Conservation (phyloP, 129 eudicot genomes). For the Logfia minima region DNA sequence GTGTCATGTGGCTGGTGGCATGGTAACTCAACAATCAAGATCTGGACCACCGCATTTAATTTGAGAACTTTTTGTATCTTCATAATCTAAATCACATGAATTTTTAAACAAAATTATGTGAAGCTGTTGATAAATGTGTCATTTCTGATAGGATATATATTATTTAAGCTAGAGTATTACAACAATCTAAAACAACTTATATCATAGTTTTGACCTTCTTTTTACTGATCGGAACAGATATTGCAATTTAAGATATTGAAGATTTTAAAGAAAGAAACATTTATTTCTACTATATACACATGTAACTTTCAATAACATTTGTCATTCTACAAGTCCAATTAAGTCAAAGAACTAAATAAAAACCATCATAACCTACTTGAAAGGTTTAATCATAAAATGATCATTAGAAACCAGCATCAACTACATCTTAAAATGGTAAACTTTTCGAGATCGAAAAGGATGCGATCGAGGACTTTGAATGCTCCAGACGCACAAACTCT, state of each 20-base stretch:
- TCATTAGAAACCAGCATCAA: neutral
- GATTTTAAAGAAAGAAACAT: neutral
- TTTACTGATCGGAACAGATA: too few relatives aligned
- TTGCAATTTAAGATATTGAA: neutral
- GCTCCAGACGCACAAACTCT: slow-evolving; percentile 71
- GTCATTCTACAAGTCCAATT: slow-evolving; percentile 12
- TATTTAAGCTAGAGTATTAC: too few relatives aligned
- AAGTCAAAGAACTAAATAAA: slow-evolving; percentile 3
- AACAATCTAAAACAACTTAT: too few relatives aligned
- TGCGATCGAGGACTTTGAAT: slow-evolving; percentile 59
- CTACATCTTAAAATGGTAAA: slow-evolving; percentile 70
- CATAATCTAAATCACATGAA: too few relatives aligned
- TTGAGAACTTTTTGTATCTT: too few relatives aligned
- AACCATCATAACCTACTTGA: slow-evolving; percentile 30
- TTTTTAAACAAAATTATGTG: too few relatives aligned
- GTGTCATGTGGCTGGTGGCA: too few relatives aligned
- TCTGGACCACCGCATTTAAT: too few relatives aligned
- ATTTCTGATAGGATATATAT: too few relatives aligned
- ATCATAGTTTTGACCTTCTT: too few relatives aligned
- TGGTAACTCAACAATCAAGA: too few relatives aligned
- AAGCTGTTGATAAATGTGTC: too few relatives aligned
- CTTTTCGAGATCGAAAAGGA: slow-evolving; percentile 76
- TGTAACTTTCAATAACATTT: slow-evolving; percentile 16
- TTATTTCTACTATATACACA: slow-evolving; percentile 22
- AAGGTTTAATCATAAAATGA: slow-evolving; percentile 10